Evolutionary conservation across 495 filamentous ascomycete genomes (phyloP), one percentile per base, ranked within the genome.

Genomic region (Penicillium arizonense): DNA sequence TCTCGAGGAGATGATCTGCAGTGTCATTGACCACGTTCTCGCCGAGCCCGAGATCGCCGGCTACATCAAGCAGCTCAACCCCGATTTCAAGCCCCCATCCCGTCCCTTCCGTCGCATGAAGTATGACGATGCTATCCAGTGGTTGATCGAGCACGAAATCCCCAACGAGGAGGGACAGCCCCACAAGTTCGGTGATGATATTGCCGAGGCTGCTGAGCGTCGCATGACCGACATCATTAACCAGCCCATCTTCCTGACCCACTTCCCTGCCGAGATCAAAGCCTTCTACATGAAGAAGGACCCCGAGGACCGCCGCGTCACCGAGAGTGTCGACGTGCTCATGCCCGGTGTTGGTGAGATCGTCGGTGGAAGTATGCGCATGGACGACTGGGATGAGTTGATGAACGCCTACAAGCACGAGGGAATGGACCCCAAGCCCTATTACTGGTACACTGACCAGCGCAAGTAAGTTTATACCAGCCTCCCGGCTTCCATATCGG

Each of bases 391-490:
- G 61, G 86, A 95, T n/a, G 91, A 97, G 76, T 69, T 97, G 61
- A 87, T 97, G 76, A 84, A 76, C 38, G 94, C 89, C 5, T 97
- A 95, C 71, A 83, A 88, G 73, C 82, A 88, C 54, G 87, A 96
- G 68, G 88, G 85, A 42, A 96, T 98, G 64, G 84, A 86, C 44
- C 83, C 88, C 24, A 83, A 83, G 65, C 86, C 88, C 12, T 98
- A 98, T 73, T 98, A 96, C 81, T 98, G 94, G 94, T 99, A 96
- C 77, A 97, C 91, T 9, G 94, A 98, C 73, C 91, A 96, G 83
- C 80, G 94, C 61, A 96, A 96, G 90, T 95, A 74, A 81, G 90
- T 88, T 43, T 30, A 11, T 21, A 33, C 10, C 9, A 3, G 16
- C 18, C 10, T 51, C 9, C 39, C 23, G 23, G 23, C 2, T 24